Conservation (phyloP, 2,329 filamentous ascomycete genomes). For the Aspergillus aculeatus region DNA sequence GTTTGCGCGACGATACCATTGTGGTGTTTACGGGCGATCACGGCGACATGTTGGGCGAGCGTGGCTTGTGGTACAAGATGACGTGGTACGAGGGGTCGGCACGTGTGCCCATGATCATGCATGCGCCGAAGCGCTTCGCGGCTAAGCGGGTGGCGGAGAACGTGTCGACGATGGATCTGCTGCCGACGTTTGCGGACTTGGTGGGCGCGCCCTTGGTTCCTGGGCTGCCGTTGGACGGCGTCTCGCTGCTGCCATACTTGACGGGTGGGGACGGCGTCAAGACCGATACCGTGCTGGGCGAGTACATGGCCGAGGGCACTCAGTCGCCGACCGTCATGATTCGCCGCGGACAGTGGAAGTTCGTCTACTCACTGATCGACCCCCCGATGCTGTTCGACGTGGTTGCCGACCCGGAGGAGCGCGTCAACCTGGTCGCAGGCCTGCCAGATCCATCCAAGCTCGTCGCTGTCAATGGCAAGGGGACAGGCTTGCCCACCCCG, state of each 20-base stretch:
- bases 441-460: conserved; percentile 38
- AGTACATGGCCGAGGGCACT: conserved; percentile 93
- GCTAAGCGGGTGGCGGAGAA: conserved; percentile 77
- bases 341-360: conserved; percentile 84
- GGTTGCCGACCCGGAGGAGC: conserved; percentile 69
- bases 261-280: conserved; percentile 52
- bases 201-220: conserved; percentile 68
- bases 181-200: conserved; percentile 84
- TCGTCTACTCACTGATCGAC: conserved; percentile 80
- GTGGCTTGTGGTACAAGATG: conserved; percentile 95
- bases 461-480: conserved; percentile 37
- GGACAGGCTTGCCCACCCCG: conserved; percentile 32
- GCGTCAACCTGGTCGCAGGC: conserved; percentile 62
- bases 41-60: conserved; percentile 93
- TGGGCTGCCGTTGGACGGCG: conserved; percentile 79
- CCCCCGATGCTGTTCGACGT: conserved; percentile 83
- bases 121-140: conserved; percentile 71
- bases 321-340: conserved; percentile 93
- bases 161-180: conserved; percentile 85
- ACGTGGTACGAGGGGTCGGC: conserved; percentile 91
- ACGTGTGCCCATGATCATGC: conserved; percentile 81
- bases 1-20: conserved; percentile 80
- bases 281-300: conserved; percentile 85
- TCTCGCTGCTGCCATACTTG: conserved; percentile 77
- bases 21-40: conserved; percentile 92